Conservation (phyloP, 2,329 filamentous ascomycete genomes). For the Pseudonectria buxi region DNA sequence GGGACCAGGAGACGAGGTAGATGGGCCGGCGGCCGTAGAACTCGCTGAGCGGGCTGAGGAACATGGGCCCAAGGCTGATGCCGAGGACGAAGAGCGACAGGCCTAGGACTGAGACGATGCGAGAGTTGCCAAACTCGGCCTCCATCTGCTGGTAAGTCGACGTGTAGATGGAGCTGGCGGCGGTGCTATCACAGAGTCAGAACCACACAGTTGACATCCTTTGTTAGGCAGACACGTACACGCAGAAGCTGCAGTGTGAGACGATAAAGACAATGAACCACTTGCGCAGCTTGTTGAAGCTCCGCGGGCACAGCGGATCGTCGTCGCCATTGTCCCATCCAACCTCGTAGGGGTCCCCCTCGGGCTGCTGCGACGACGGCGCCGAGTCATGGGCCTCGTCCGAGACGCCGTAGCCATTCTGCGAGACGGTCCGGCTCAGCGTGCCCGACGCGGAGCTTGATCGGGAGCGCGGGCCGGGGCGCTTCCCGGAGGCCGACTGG, state of each 20-base stretch:
- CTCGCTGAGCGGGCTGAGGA: constrained; percentile 59
- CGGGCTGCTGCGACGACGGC: constrained; percentile 4
- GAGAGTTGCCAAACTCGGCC: constrained; percentile 63
- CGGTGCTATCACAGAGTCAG: constrained; percentile 51
- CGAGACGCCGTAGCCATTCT: constrained; percentile 39
- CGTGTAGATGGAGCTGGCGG: constrained; percentile 83
- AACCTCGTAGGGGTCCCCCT: constrained; percentile 57
- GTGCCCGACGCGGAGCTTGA: constrained; percentile 2
- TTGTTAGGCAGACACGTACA: constrained; percentile 44
- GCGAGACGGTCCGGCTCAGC: constrained; percentile 28
- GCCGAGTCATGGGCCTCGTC: constrained; percentile 17
- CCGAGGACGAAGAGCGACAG: constrained; percentile 79
- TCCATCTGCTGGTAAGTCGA: constrained; percentile 73
- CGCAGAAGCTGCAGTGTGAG: constrained; percentile 68
- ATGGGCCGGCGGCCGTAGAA: constrained; percentile 80
- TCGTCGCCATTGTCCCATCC: constrained; percentile 63
- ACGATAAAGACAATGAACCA: constrained; percentile 75
- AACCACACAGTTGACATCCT: not conserved
- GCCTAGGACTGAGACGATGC: constrained; percentile 69
- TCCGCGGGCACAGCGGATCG: constrained; percentile 70
- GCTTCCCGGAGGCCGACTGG: constrained; percentile 3
- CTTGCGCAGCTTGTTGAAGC: constrained; percentile 57
- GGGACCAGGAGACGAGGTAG: constrained; percentile 66
- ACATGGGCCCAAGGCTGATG: constrained; percentile 55
- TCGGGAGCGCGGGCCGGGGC: constrained; percentile 5